Percentiles rank a stretch among this genome's conserved stretches.
Conservation (phyloP, 2,329 filamentous ascomycete genomes). For the Botrytis cinerea region DNA sequence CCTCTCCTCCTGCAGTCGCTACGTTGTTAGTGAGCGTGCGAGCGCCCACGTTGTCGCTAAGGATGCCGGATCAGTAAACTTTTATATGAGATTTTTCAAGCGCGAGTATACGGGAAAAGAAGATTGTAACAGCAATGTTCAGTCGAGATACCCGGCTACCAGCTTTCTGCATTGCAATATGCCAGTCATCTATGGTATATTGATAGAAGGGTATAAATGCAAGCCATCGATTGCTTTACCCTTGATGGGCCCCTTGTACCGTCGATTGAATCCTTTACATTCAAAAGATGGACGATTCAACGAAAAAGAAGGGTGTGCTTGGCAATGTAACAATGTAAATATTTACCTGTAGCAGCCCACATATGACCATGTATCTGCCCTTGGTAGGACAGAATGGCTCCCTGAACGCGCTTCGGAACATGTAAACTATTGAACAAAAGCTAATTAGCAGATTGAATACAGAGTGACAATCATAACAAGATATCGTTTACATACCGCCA, state of each 20-base stretch:
- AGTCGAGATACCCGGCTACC: not conserved
- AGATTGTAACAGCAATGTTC: not conserved
- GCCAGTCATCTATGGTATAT: not conserved
- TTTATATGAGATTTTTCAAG: not conserved
- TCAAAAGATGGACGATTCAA: not conserved
- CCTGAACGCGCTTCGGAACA: conserved; percentile 18
- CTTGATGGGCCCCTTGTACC: not conserved
- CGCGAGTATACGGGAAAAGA: not conserved
- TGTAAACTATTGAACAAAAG: conserved; percentile 19
- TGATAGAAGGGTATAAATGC: not conserved
- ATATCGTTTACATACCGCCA: conserved; percentile 16
- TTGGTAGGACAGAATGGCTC: conserved; percentile 11
- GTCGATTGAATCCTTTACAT: not conserved
- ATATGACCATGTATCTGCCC: conserved; percentile 25
- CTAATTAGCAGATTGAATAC: conserved; percentile 12
- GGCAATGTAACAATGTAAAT: conserved; percentile 17
- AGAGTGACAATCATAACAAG: not conserved
- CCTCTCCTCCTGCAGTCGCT: conserved; percentile 27
- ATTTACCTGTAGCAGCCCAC: conserved; percentile 25
- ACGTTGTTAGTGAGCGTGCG: conserved; percentile 24
- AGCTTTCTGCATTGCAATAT: conserved; percentile 7
- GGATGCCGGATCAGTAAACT: conserved; percentile 1
- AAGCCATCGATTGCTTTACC: not conserved
- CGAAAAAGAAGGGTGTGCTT: not conserved
- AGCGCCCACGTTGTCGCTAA: conserved; percentile 18